Base-by-base conservation (phyloP, 2,329 filamentous ascomycete species). In the Neopestalotiopsis rosae region DNA sequence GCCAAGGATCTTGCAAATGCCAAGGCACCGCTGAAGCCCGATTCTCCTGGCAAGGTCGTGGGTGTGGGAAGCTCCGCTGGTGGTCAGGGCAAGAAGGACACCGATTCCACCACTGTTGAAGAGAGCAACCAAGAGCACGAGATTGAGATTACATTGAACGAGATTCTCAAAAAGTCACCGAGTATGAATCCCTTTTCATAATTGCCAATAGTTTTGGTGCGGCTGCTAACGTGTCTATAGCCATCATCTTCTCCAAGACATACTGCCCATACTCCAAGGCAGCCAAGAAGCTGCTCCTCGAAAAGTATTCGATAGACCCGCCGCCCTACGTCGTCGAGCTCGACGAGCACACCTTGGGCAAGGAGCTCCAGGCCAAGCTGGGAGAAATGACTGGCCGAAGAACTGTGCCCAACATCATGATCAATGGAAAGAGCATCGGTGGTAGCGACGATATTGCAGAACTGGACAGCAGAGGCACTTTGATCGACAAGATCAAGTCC, bases 231-330 rank as follows among this genome's bases (percentile, higher is more conserved):
- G 2, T 20, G 17, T 34, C 13, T 20, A 30, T 75, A 96, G 94
- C 98, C 70, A 93, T 98, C 79, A 94, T 99, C 75, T 98, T 98
- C 84, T 97, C 94, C 72, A 98, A 99, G 81, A 89, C 92, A 1
- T 97, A 95, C 82, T 99, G 96, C 80, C 94, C 92, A 0, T 91
- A 89, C 82, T 98, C 94, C 65, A 92, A 90, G 78, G 90, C 90
- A 74, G 96, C 96, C 61, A 99, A 99, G 82, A 85, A 86, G 58
- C 88, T 98, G 68, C 88, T 99, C 56, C 89, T 97, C 57, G 89
- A 95, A 28, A 91, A 92, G 74, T 98, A 98, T 84, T 85, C 85
- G 67, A 97, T 99, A 77, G 88, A 89, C 0, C 96, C 96, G 0
- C 82, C 89, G 12, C 96, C 96, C 0, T 92, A 91, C 76, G 92